A percentile compares a stretch with the other conserved stretches of the same genome.
Conservation (phyloP, 2,329 filamentous ascomycete species). For the Calycina marina region DNA sequence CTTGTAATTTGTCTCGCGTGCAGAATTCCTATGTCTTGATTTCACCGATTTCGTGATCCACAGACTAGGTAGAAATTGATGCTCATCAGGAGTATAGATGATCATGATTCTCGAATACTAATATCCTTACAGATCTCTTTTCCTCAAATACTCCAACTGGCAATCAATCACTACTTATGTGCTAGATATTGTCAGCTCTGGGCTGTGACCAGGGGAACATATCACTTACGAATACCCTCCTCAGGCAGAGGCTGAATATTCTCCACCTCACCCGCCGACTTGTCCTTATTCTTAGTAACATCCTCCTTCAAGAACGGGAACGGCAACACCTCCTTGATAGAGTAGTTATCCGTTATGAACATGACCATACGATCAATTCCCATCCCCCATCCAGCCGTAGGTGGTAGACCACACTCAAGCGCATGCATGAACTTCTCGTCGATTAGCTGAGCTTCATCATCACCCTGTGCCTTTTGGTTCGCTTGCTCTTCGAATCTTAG, state of each 20-base stretch:
- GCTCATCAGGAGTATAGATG: no score
- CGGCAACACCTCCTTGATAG: slow-evolving; percentile 86
- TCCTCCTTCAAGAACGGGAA: slow-evolving; percentile 99
- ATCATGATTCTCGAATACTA: no score
- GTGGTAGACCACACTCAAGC: slow-evolving; percentile 81
- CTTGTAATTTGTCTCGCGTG: background rate
- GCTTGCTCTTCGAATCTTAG: slow-evolving; percentile 90
- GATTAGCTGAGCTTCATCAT: slow-evolving; percentile 90
- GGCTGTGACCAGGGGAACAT: background rate
- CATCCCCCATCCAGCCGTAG: slow-evolving; percentile 93
- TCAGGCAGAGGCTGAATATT: slow-evolving; percentile 42
- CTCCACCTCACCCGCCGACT: slow-evolving; percentile 45
- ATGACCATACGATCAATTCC: slow-evolving; percentile 88
- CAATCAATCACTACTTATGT: background rate
- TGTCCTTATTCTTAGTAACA: slow-evolving; percentile 31
- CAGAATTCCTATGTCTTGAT: background rate
- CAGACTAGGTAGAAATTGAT: slow-evolving; percentile 4
- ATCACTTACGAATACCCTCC: slow-evolving; percentile 35
- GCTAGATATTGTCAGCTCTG: background rate
- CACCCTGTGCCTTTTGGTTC: slow-evolving; percentile 86
- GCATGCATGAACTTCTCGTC: slow-evolving; percentile 91
- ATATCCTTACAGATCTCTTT: no score
- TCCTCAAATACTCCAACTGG: background rate
- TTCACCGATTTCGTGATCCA: slow-evolving; percentile 2
- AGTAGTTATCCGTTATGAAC: slow-evolving; percentile 93